Conservation (phyloP, 805 yeast genomes). For the Diddensiella santjacobensis region DNA sequence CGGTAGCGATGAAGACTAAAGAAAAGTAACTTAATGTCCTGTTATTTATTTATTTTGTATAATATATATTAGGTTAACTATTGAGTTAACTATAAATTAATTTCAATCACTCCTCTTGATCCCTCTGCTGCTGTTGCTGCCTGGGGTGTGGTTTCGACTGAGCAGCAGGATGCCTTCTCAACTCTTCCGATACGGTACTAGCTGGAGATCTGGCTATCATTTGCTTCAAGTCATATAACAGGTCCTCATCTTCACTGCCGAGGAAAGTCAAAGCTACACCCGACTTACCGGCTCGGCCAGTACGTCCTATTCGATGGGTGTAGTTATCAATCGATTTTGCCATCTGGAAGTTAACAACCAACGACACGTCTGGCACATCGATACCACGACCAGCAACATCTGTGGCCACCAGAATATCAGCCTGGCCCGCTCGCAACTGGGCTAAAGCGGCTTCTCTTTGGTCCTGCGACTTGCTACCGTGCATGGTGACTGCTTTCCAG, state of each 20-base stretch:
- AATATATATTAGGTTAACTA: no score
- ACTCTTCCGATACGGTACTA: conserved; percentile 41
- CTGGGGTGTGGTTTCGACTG: conserved; percentile 4
- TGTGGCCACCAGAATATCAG: conserved; percentile 76
- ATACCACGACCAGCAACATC: conserved; percentile 96
- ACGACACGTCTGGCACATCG: conserved; percentile 80
- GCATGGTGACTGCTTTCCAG: conserved; percentile 58
- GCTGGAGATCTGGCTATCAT: conserved; percentile 43
- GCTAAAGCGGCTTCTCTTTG: conserved; percentile 76
- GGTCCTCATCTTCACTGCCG: conserved; percentile 49
- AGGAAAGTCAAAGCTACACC: conserved; percentile 78
- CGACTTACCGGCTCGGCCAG: conserved; percentile 86
- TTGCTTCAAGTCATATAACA: conserved; percentile 49
- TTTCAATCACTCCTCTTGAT: background rate
- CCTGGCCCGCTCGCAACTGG: conserved; percentile 51
- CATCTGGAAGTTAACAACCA: conserved; percentile 88
- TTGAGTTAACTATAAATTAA: no score
- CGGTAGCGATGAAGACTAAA: conserved; percentile 3
- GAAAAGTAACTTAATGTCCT: background rate
- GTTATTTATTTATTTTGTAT: background rate
- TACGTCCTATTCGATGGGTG: conserved; percentile 91
- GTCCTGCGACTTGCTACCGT: conserved; percentile 83
- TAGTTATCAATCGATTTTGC: conserved; percentile 73
- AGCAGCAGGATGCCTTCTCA: conserved; percentile 25
- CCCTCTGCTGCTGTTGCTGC: background rate